phyloP scores from a whole-genome alignment of 257 asterid genomes.

The Solanum gandarillasii region DNA sequence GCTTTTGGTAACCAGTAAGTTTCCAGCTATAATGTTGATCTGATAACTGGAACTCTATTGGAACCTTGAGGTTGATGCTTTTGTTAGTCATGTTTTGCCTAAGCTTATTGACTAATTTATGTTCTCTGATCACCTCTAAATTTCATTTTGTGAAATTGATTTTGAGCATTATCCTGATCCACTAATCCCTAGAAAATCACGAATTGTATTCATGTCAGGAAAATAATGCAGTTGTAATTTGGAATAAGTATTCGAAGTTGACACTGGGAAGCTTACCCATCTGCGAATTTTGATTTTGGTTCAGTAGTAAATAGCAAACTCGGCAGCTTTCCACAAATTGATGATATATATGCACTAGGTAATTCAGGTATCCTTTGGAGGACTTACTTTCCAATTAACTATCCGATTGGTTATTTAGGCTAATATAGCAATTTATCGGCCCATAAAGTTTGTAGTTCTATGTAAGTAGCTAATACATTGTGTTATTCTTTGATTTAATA shows the following conservation, averaged over 20 bases:
- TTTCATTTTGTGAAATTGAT: background rate
- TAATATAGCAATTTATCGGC: background rate
- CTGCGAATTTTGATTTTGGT: background rate
- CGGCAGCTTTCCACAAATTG: background rate
- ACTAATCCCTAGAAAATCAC: background rate
- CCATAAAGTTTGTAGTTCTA: background rate
- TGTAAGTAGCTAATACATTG: background rate
- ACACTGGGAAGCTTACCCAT: background rate
- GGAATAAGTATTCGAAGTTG: background rate
- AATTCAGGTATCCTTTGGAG: background rate
- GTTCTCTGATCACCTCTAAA: background rate
- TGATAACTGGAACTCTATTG: background rate
- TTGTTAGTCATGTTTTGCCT: background rate
- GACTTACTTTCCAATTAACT: background rate
- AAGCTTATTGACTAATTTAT: background rate
- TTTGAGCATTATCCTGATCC: background rate
- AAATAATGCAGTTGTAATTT: background rate
- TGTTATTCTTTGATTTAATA: background rate
- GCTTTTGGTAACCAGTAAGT: constrained; percentile 66
- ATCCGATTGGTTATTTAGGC: background rate
- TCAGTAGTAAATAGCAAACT: background rate
- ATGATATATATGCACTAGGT: background rate
- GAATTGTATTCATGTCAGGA: background rate
- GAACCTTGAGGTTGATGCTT: background rate
- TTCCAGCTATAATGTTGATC: background rate